Evolutionary conservation across 1,284 basidiomycete genomes (phyloP), one percentile per base, ranked within the genome.

Genomic region (Rhodofomes roseus): DNA sequence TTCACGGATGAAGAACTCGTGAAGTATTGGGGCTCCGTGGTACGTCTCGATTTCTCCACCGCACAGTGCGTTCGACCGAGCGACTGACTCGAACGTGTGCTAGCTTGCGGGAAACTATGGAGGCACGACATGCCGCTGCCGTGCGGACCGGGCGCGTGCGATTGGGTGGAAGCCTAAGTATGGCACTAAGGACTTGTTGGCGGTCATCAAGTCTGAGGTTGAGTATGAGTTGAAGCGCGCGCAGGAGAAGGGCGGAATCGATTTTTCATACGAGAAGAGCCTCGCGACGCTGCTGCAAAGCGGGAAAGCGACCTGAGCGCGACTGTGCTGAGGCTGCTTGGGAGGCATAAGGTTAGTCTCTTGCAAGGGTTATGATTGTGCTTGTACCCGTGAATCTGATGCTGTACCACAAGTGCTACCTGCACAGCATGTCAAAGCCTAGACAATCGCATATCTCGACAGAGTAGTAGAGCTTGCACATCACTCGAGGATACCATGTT

Each of bases 51-150:
- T 18, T 37, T 4, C 37, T 51, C 23, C 22, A 16, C 50, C 29
- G 20, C 8, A 46, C 11, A n/a, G 37, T 48, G n/a, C n/a, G n/a
- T n/a, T n/a, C n/a, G n/a, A n/a, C 43, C 2, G 39, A 20, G 14
- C 3, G 40, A 5, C 31, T 31, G 31, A 57, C 18, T 31, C n/a
- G n/a, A n/a, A 39, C 23, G 20, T 20, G 12, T 44, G 22, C 8
- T n/a, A 34, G 48, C 4, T 16, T 11, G 48, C 48, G 25, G 48
- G 27, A 9, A 51, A 12, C 16, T 34, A 18, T 12, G 3, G 6
- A 22, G 79, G 79, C 6, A 67, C 72, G 6, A 82, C 81, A 66
- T 75, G 75, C 20, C 72, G 80, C 20, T 75, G 72, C 43, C 68
- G 73, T 4, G 77, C 74, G 1, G 76, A 76, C 37, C 71, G 75